phyloP scores from a whole-genome alignment of 805 yeast species.

The Kuraishia hungarica region DNA sequence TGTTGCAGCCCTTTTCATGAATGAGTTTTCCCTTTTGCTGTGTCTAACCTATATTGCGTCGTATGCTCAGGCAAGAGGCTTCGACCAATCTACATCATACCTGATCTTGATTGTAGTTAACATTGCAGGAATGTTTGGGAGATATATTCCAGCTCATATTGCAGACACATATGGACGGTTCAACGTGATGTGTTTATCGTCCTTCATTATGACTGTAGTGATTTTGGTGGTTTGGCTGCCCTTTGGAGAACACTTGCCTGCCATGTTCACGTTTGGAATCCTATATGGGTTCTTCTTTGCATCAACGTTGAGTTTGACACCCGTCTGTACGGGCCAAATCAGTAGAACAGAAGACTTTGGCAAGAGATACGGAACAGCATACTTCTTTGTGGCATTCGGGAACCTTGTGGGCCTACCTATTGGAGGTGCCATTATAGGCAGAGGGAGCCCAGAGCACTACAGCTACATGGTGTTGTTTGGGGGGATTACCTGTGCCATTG shows the following conservation, averaged over 20 bases:
- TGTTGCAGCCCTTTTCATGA: constrained; percentile 32
- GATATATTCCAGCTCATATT: constrained; percentile 40
- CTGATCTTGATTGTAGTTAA: constrained; percentile 36
- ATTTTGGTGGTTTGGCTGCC: constrained; percentile 53
- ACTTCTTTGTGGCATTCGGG: constrained; percentile 46
- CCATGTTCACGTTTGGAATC: constrained; percentile 42
- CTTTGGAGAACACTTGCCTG: constrained; percentile 34
- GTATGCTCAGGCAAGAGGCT: constrained; percentile 35
- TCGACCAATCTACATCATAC: constrained; percentile 29
- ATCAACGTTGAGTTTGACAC: constrained; percentile 54
- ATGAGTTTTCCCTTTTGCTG: constrained; percentile 35
- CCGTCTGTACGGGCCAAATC: constrained; percentile 61
- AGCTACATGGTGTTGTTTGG: constrained; percentile 23
- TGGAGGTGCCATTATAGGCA: constrained; percentile 37
- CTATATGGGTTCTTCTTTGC: constrained; percentile 54
- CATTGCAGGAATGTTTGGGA: constrained; percentile 37
- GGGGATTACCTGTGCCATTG: constrained; percentile 1
- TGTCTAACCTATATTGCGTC: constrained; percentile 41
- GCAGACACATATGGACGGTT: constrained; percentile 46
- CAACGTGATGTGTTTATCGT: constrained; percentile 40
- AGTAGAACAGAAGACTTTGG: constrained; percentile 61
- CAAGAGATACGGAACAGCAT: constrained; percentile 58
- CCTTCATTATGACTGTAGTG: constrained; percentile 31
- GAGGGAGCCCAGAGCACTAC: constrained; percentile 20
- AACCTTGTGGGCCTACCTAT: constrained; percentile 39